phyloP scores from a whole-genome alignment of 345 rosid species.

The Trapa bicornis region DNA sequence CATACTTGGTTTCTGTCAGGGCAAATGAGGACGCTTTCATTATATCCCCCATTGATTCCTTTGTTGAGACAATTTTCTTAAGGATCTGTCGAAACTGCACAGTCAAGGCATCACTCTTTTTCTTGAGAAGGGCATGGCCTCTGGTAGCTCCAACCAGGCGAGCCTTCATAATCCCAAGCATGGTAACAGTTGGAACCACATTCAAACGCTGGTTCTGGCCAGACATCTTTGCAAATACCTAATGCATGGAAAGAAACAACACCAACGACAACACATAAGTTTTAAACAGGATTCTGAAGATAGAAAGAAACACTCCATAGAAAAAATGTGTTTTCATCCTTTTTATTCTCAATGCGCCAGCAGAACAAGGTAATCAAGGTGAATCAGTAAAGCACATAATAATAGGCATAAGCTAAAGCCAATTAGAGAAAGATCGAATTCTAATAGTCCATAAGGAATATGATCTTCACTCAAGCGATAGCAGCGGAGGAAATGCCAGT shows the following conservation, averaged over 20 bases:
- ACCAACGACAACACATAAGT: no score
- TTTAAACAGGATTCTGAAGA: no score
- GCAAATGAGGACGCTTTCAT: constrained; percentile 83
- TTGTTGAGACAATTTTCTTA: constrained; percentile 65
- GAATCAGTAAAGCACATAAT: no score
- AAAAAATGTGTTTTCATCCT: no score
- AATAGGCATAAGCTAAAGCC: no score
- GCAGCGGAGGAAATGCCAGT: no score
- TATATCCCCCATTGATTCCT: constrained; percentile 83
- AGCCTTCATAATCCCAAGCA: constrained; percentile 68
- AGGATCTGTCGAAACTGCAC: constrained; percentile 82
- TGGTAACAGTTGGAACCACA: constrained; percentile 85
- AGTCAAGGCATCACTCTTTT: constrained; percentile 93
- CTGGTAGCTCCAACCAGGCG: constrained; percentile 85
- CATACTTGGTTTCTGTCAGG: constrained; percentile 71
- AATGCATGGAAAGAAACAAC: background rate
- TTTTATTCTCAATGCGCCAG: no score
- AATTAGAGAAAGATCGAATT: no score
- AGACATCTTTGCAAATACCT: constrained; percentile 40
- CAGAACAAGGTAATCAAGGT: no score
- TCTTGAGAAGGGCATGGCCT: constrained; percentile 91
- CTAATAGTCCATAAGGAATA: no score
- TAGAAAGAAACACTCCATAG: no score
- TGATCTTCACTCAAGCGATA: no score
- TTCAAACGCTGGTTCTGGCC: constrained; percentile 69